phyloP scores from a whole-genome alignment of 805 yeast genomes.

The Alloascoidea hylecoeti region DNA sequence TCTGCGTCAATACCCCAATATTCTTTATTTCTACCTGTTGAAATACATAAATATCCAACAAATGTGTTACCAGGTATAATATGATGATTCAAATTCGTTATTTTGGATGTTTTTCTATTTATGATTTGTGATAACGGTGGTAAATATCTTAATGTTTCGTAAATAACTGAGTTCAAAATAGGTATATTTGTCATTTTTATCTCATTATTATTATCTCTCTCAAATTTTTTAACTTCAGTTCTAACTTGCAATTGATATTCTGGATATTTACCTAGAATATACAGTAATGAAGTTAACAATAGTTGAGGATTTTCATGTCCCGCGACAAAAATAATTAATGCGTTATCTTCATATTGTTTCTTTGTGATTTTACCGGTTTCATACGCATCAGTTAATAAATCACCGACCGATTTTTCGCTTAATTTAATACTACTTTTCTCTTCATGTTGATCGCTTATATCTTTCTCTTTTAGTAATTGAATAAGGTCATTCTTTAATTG shows the following conservation, averaged over 20 bases:
- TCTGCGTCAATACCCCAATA: neutral
- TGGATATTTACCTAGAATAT: constrained; percentile 28
- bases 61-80: constrained; percentile 13
- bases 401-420: too few species aligned
- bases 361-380: constrained; percentile 22
- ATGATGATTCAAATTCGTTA: constrained; percentile 23
- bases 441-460: too few species aligned
- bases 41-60: neutral
- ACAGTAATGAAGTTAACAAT: constrained; percentile 30
- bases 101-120: constrained; percentile 28
- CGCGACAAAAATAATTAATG: constrained; percentile 40
- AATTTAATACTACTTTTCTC: too few species aligned
- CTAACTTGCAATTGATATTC: too few species aligned
- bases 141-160: constrained; percentile 32
- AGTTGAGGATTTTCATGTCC: constrained; percentile 55
- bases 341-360: constrained; percentile 37
- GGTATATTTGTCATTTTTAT: constrained; percentile 11
- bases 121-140: constrained; percentile 47
- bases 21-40: neutral
- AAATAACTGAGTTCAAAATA: constrained; percentile 21
- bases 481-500: too few species aligned
- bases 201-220: constrained; percentile 3
- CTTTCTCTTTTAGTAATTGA: too few species aligned
- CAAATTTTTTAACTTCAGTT: too few species aligned
- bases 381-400: constrained; percentile 22